Conservation (phyloP, 495 filamentous ascomycete species). For the Glarea lozoyensis region DNA sequence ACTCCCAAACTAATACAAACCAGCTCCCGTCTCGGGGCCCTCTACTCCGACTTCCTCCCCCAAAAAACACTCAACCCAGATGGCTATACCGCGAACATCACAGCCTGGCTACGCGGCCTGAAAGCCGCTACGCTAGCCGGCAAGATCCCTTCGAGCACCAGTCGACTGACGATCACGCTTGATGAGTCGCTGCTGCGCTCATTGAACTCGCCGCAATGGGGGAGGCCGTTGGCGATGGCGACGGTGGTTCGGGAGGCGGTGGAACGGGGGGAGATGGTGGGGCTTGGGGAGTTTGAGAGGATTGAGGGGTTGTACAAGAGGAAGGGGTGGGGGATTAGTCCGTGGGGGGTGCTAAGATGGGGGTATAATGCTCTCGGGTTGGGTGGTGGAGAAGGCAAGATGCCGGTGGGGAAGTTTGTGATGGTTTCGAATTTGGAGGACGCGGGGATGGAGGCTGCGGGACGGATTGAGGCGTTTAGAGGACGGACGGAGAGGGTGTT, state of each 20-base stretch:
- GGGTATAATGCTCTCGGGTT: constrained; percentile 58
- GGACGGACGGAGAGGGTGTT: constrained; percentile 51
- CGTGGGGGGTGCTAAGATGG: constrained; percentile 66
- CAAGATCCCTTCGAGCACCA: constrained; percentile 42
- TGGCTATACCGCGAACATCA: constrained; percentile 77
- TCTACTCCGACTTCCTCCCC: constrained; percentile 85
- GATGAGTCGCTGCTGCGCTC: constrained; percentile 61
- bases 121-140: constrained; percentile 58
- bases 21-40: constrained; percentile 76
- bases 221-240: constrained; percentile 72
- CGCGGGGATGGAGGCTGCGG: constrained; percentile 35
- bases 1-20: background rate
- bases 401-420: constrained; percentile 46
- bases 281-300: constrained; percentile 51
- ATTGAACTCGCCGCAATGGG: constrained; percentile 70
- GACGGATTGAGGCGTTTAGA: constrained; percentile 35
- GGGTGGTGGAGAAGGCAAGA: constrained; percentile 27
- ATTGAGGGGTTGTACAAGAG: constrained; percentile 55
- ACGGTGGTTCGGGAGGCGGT: constrained; percentile 74
- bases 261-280: constrained; percentile 55
- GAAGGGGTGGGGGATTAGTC: constrained; percentile 42
- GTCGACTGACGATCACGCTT: constrained; percentile 54
- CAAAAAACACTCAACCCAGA: constrained; percentile 81
- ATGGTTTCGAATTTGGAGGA: constrained; percentile 51
- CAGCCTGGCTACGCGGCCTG: constrained; percentile 74